These are phyloP conservation scores for Solanum lycopersicoides DNA, from an alignment of 257 asterid genomes.

Conservation along the genomic window DNA sequence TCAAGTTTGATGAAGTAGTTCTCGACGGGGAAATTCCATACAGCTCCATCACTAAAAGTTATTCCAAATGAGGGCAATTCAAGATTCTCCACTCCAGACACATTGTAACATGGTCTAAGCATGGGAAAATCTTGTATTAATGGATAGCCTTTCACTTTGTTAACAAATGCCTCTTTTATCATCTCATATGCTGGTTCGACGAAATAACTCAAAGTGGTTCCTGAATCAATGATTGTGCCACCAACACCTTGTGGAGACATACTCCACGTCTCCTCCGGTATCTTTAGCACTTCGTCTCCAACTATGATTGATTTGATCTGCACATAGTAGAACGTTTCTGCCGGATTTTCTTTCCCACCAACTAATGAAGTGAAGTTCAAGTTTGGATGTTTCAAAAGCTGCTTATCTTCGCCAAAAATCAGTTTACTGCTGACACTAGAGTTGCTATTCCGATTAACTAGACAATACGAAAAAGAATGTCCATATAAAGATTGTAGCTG, in stretches of 20 bases:
- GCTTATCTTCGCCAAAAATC: slow-evolving; percentile 78
- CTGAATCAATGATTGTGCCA: slow-evolving; percentile 86
- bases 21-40: slow-evolving; percentile 81
- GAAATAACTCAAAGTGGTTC: slow-evolving; percentile 74
- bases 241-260: slow-evolving; percentile 50
- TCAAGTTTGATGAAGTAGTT: slow-evolving; percentile 72
- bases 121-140: slow-evolving; percentile 50
- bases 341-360: slow-evolving; percentile 37
- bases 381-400: slow-evolving; percentile 30
- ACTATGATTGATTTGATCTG: slow-evolving; percentile 47
- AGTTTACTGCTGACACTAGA: slow-evolving; percentile 70
- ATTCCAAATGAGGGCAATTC: slow-evolving; percentile 70
- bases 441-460: slow-evolving; percentile 71
- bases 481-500: slow-evolving; percentile 65
- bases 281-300: slow-evolving; percentile 50
- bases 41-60: slow-evolving; percentile 60
- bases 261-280: slow-evolving; percentile 55
- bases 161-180: slow-evolving; percentile 55
- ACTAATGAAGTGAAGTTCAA: slow-evolving; percentile 59
- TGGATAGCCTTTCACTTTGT: slow-evolving; percentile 38
- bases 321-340: slow-evolving; percentile 70
- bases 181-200: slow-evolving; percentile 63
- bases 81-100: slow-evolving; percentile 36
- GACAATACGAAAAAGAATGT: slow-evolving; percentile 74
- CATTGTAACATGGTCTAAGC: slow-evolving; percentile 73